Base-by-base conservation (phyloP, 2,329 filamentous ascomycete species). In the Sarocladiaceae sp. region DNA sequence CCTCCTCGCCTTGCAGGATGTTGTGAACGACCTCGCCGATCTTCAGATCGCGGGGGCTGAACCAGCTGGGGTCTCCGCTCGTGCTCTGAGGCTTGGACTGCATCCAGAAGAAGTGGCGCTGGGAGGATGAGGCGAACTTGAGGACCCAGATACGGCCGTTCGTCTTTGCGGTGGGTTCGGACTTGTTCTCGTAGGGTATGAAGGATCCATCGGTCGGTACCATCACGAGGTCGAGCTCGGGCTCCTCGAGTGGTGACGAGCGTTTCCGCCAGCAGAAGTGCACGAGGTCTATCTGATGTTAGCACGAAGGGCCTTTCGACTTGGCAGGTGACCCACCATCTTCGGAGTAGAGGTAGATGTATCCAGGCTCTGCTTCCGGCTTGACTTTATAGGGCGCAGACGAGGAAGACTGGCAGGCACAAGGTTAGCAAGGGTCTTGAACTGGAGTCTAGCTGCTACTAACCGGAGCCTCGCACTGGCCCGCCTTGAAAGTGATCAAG, bases 191-290 rank as follows among this genome's bases (percentile, higher is more conserved):
- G 67, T 95, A 93, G 6, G 90, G 88, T 11, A 82, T 73, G 66
- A 98, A 98, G 57, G 80, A 83, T 55, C 86, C 88, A 63, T 98
- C 94, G 44, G 78, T 76, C 18, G 93, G 91, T 43, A 98, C 83
- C 87, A 96, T 96, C 56, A 96, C 80, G 29, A 98, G 78, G 61
- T 98, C 90, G 50, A 95, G 69, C 48, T 93, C 85, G 47, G 90
- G 84, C 47, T 85, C 69, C 50, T 85, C 78, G 53, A 88, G 67
- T 18, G 82, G 72, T 47, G 80, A 78, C 53, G 73, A 76, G 53
- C 93, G 84, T 57, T 87, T 82, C 53, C 90, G 85, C 94, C 94
- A 98, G 78, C 90, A 96, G 70, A 98, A 95, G 70, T 96, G 90
- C 49, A 95, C 76, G 48, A 98, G 78, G 43, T 96, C 85, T 89